Percentiles rank a stretch among this genome's conserved stretches.
phyloP scores from a whole-genome alignment of 148 eudicot species.

The Salicornia ramosissima region DNA sequence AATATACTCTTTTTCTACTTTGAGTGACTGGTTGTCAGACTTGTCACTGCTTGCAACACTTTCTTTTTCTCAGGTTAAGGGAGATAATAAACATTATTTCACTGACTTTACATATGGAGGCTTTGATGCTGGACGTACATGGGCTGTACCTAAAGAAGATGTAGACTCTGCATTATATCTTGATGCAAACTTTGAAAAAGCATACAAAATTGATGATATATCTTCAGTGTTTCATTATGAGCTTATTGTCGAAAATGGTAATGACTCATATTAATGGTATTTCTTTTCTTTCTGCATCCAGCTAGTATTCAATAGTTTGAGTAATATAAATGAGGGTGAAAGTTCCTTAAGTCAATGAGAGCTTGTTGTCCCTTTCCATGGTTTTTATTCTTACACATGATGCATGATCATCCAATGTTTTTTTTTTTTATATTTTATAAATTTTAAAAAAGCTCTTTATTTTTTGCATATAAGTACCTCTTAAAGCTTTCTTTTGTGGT shows the following conservation, averaged over 20 bases:
- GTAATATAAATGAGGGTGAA: neutral
- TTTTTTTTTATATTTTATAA: neutral
- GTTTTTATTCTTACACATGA: neutral
- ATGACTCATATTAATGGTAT: slow-evolving; percentile 11
- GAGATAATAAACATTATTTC: slow-evolving; percentile 28
- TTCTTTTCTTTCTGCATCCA: neutral
- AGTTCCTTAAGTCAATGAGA: neutral
- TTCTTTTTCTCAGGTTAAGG: slow-evolving; percentile 28
- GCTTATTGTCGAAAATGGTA: slow-evolving; percentile 22
- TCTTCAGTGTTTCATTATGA: slow-evolving; percentile 28
- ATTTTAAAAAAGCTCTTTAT: neutral
- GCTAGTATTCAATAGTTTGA: neutral
- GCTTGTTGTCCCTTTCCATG: neutral
- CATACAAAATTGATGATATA: slow-evolving; percentile 25
- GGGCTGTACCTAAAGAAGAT: slow-evolving; percentile 39
- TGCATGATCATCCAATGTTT: neutral
- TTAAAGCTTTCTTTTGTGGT: neutral
- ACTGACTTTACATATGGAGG: slow-evolving; percentile 33
- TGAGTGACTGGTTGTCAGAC: slow-evolving; percentile 1
- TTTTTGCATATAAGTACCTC: too few relatives aligned
- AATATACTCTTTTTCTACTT: neutral
- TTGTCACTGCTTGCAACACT: neutral
- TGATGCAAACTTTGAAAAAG: slow-evolving; percentile 38
- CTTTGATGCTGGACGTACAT: slow-evolving; percentile 28
- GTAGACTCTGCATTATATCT: slow-evolving; percentile 31